These are phyloP conservation scores for Sarcomyxa edulis DNA, from an alignment of 768 basidiomycete genomes.

Conservation along the genomic window DNA sequence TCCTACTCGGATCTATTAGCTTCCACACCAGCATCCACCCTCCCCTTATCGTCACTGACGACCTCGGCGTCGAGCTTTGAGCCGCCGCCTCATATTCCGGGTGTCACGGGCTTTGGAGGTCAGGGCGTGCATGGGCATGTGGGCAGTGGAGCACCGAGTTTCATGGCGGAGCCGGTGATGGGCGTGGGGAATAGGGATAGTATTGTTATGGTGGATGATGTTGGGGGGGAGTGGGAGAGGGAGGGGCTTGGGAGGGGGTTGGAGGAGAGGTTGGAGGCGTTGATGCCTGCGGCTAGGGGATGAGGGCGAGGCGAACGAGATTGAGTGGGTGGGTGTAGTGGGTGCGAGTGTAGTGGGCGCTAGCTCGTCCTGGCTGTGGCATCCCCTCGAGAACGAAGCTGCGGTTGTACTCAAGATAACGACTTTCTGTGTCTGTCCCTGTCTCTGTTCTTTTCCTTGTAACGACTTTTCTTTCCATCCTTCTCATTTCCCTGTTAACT, in stretches of 20 bases:
- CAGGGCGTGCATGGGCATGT: conserved; percentile 11
- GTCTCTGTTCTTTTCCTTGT: too few relatives aligned
- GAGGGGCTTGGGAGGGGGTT: conserved; percentile 79
- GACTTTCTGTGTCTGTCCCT: too few relatives aligned
- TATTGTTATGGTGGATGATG: conserved; percentile 48
- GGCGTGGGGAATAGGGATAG: conserved; percentile 31
- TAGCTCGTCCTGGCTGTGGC: too few relatives aligned
- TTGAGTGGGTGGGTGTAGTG: too few relatives aligned
- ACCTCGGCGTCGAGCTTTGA: conserved; percentile 49
- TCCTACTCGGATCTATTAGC: conserved; percentile 83
- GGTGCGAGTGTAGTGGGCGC: too few relatives aligned
- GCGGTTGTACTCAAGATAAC: too few relatives aligned
- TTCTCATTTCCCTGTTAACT: too few relatives aligned
- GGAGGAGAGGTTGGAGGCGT: conserved; percentile 73
- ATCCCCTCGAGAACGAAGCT: too few relatives aligned
- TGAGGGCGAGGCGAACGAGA: too few relatives aligned
- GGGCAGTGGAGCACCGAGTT: too few relatives aligned
- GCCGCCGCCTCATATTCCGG: conserved; percentile 71
- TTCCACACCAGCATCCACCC: conserved; percentile 66
- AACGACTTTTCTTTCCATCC: too few relatives aligned
- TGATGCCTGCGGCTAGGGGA: too few relatives aligned
- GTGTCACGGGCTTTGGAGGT: conserved; percentile 45
- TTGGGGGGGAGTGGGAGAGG: conserved; percentile 84
- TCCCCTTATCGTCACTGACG: conserved; percentile 71
- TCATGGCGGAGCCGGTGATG: conserved; percentile 14